phyloP scores from a whole-genome alignment of 2,329 filamentous ascomycete genomes.

The Aspergillus nomiae region DNA sequence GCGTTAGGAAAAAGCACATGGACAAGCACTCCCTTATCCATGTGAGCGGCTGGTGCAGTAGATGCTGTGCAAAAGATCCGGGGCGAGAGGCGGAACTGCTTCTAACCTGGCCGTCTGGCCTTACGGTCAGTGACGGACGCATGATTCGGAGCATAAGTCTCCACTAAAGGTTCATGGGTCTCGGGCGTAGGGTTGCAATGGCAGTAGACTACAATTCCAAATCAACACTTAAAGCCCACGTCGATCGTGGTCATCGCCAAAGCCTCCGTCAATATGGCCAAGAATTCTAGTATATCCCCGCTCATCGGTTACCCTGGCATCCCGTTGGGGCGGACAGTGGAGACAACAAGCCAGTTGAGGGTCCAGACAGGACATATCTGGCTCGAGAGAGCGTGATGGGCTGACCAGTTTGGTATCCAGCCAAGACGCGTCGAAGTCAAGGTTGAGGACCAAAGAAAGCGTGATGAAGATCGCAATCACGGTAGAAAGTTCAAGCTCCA shows the following conservation, averaged over 20 bases:
- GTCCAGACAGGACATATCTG: background rate
- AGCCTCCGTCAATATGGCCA: background rate
- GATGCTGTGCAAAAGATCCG: background rate
- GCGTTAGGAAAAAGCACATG: background rate
- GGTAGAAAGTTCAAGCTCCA: background rate
- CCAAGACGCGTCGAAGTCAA: background rate
- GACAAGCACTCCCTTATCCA: background rate
- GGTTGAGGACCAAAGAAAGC: background rate
- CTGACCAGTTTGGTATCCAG: background rate
- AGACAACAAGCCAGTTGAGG: background rate
- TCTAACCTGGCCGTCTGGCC: background rate
- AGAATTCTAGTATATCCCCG: background rate
- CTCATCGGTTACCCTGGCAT: background rate
- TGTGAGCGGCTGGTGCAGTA: background rate
- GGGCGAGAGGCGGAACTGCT: background rate
- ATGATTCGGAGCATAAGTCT: background rate
- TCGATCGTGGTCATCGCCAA: background rate
- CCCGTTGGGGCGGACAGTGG: background rate
- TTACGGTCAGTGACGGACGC: background rate
- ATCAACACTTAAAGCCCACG: background rate
- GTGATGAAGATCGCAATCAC: background rate
- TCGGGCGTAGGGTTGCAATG: background rate
- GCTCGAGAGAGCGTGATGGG: background rate
- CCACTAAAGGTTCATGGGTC: background rate
- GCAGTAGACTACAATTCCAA: background rate